Base-by-base conservation (phyloP, 169 alveolate species). In the Cystoisospora suis region DNA sequence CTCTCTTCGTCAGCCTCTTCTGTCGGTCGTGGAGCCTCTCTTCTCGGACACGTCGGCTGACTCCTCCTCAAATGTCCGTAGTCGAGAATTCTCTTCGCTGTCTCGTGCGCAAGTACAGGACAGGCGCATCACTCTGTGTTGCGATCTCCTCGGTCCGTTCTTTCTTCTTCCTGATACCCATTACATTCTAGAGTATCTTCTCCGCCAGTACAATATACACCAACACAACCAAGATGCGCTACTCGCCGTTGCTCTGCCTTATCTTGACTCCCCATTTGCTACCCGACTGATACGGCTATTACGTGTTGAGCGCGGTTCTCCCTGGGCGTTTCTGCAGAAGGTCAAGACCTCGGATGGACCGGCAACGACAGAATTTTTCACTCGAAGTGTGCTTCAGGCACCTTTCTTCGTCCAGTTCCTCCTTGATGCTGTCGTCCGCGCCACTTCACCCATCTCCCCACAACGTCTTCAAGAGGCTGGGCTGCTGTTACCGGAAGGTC, bases 111-210 rank as follows among this genome's bases (percentile, higher is more conserved):
- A 56, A 12, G 56, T 32, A 17, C 32, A 40, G 15, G 83, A 72
- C 3, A 3, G 56, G 56, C 83, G 83, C 56, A 38, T 72, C 34
- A 5, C 58, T 2, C 17, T 72, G 42, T 72, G 83, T 38, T 72
- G 83, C 53, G 83, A 72, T 32, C 83, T 72, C 56, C 83, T 72
- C 58, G 83, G 83, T 3, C 83, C 83, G 1, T 72, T 72, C 53
- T 72, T 72, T 32, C 83, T 72, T 4, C 83, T 72, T 3, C 83
- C 15, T 6, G 83, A 72, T 32, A 56, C 83, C 56, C 83, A 72
- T 34, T 38, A 72, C 32, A 34, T 72, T 3, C 47, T 72, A 9
- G 83, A 72, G 83, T 72, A 72, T 38, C 56, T 72, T 9, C 58
- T 72, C 47, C 83, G 83, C 32, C 47, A 38, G 32, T 40, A 72